A percentile compares a stretch with the other conserved stretches of the same genome.
Evolutionary conservation across 805 yeast species (phyloP).

Genomic region (Wickerhamomyces rabaulensis): DNA sequence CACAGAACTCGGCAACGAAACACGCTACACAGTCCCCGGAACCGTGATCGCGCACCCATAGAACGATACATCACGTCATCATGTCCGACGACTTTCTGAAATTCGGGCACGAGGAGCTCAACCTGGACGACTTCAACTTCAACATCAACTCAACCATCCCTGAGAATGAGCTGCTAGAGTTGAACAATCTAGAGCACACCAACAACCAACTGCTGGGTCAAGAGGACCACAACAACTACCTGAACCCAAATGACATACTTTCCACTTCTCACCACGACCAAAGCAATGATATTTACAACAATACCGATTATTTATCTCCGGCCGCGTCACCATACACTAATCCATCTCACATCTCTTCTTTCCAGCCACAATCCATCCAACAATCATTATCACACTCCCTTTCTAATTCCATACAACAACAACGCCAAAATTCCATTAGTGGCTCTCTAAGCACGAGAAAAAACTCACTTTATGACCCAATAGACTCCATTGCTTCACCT

Average conservation of each 20-base stretch:
- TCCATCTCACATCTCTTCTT: slow-evolving; percentile 14
- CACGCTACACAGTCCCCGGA: neutral
- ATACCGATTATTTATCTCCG: slow-evolving; percentile 16
- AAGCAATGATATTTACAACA: neutral
- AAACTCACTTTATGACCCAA: slow-evolving; percentile 19
- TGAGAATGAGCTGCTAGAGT: slow-evolving; percentile 24
- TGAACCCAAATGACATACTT: neutral
- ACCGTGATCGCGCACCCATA: no score
- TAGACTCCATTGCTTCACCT: slow-evolving; percentile 17
- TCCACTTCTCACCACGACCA: neutral
- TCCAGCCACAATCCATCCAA: slow-evolving; percentile 14
- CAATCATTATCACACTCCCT: slow-evolving; percentile 2
- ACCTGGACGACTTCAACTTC: slow-evolving; percentile 22
- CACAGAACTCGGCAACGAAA: neutral
- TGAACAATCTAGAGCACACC: slow-evolving; percentile 5
- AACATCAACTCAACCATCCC: slow-evolving; percentile 23
- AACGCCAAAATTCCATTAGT: slow-evolving; percentile 5
- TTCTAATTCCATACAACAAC: slow-evolving; percentile 1
- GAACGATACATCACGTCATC: neutral
- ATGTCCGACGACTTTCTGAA: slow-evolving; percentile 24
- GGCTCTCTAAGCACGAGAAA: slow-evolving; percentile 8
- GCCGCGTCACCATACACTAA: slow-evolving; percentile 19
- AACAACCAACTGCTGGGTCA: neutral
- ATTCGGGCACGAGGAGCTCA: slow-evolving; percentile 15
- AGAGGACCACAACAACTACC: neutral